Evolutionary conservation across 352 stramenopile genomes (phyloP).

Genomic region (Phytophthora citricola): DNA sequence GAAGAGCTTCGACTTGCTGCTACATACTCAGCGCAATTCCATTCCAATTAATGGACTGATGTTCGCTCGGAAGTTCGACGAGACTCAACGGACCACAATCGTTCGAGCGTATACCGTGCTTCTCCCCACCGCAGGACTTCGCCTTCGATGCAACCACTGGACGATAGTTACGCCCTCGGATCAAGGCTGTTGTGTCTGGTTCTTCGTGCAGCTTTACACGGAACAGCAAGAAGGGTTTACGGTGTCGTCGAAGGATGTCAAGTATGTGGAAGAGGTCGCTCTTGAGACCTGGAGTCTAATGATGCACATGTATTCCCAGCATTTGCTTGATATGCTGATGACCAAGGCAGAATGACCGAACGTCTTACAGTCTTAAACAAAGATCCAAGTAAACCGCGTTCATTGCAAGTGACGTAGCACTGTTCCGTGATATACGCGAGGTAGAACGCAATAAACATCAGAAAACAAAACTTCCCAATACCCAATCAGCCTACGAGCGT

Average conservation of each 20-base stretch:
- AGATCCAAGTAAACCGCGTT: too few relatives aligned
- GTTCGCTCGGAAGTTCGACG: conserved; percentile 15
- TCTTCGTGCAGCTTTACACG: conserved; percentile 15
- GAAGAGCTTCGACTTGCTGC: conserved; percentile 27
- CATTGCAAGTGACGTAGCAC: too few relatives aligned
- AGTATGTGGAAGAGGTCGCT: conserved; percentile 18
- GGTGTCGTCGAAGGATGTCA: conserved; percentile 1
- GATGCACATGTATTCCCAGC: conserved; percentile 24
- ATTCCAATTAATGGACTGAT: conserved; percentile 18
- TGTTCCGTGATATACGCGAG: too few relatives aligned
- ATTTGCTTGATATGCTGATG: too few relatives aligned
- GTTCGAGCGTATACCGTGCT: conserved; percentile 17
- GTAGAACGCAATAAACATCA: too few relatives aligned
- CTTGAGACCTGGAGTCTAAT: conserved; percentile 10
- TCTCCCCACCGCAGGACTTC: conserved; percentile 9
- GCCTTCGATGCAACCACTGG: conserved; percentile 26
- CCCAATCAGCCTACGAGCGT: too few relatives aligned
- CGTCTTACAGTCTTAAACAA: too few relatives aligned
- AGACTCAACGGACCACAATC: background rate
- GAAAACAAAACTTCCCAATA: too few relatives aligned
- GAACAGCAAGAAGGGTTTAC: conserved; percentile 1
- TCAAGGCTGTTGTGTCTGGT: conserved; percentile 2
- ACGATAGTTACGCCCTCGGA: conserved; percentile 3
- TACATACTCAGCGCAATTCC: conserved; percentile 2
- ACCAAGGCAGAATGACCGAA: too few relatives aligned